These are phyloP conservation scores for Suhomyces faveliae DNA, from an alignment of 805 yeast genomes.

Conservation along the genomic window DNA sequence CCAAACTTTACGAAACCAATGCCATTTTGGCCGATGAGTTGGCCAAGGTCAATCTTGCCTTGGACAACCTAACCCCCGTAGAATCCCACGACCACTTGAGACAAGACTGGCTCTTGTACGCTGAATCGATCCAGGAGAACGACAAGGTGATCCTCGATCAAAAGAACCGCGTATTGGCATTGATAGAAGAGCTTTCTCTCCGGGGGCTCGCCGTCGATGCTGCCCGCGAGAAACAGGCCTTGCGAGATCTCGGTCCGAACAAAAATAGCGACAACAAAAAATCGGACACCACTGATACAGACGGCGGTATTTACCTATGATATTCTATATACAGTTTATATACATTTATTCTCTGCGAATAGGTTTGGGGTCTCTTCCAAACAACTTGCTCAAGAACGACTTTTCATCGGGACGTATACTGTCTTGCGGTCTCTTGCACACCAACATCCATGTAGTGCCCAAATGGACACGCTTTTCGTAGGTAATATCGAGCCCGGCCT, in stretches of 20 bases:
- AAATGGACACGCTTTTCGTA: constrained; percentile 79
- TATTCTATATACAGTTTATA: background rate
- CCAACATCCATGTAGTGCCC: constrained; percentile 89
- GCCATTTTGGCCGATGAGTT: constrained; percentile 44
- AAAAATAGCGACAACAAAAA: background rate
- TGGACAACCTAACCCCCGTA: constrained; percentile 14
- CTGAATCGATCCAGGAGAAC: constrained; percentile 59
- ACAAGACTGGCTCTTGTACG: constrained; percentile 50
- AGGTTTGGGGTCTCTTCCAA: constrained; percentile 34
- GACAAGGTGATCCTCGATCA: constrained; percentile 53
- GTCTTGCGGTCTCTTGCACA: constrained; percentile 74
- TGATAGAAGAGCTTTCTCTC: constrained; percentile 44
- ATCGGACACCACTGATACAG: background rate
- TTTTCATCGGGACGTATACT: constrained; percentile 44
- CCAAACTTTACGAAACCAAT: constrained; percentile 53
- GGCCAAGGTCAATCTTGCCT: constrained; percentile 13
- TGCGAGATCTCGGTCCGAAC: background rate
- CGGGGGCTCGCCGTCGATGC: background rate
- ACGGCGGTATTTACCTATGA: background rate
- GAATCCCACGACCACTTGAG: constrained; percentile 28
- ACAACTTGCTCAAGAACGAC: constrained; percentile 40
- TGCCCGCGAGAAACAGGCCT: background rate
- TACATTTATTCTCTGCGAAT: constrained; percentile 19
- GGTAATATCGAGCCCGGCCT: constrained; percentile 79
- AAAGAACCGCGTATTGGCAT: constrained; percentile 40